phyloP scores from a whole-genome alignment of 768 basidiomycete genomes.

The Kwoniella dejecticola region DNA sequence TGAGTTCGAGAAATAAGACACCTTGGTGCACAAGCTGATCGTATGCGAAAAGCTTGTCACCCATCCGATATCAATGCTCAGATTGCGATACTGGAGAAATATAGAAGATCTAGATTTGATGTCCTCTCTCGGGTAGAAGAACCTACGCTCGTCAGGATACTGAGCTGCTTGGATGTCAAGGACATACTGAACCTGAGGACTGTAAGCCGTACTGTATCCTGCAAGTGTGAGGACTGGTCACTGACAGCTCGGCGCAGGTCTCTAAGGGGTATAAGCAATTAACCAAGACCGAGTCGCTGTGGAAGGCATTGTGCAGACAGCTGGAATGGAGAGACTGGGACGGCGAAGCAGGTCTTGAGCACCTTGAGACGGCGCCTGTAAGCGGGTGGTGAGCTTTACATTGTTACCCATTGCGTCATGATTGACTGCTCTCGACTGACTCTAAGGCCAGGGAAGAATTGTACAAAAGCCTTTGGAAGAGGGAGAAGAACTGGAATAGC shows the following conservation, averaged over 20 bases:
- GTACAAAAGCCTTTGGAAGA: constrained; percentile 78
- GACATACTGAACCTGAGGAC: constrained; percentile 66
- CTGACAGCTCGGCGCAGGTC: constrained; percentile 40
- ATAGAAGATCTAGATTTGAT: constrained; percentile 78
- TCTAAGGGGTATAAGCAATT: constrained; percentile 60
- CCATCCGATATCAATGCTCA: constrained; percentile 84
- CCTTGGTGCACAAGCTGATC: background rate
- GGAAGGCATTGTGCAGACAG: constrained; percentile 73
- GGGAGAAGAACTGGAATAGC: constrained; percentile 78
- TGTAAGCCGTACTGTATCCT: constrained; percentile 34
- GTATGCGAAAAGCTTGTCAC: constrained; percentile 62
- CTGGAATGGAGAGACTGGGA: constrained; percentile 63
- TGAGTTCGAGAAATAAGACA: constrained; percentile 14
- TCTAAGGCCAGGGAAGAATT: constrained; percentile 62
- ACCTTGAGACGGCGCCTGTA: background rate
- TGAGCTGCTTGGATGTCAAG: constrained; percentile 64
- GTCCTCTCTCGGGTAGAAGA: constrained; percentile 72
- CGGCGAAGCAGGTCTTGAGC: constrained; percentile 1
- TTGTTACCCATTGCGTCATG: too few relatives aligned
- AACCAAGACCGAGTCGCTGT: constrained; percentile 69
- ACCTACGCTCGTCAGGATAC: constrained; percentile 66
- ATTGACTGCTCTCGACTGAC: constrained; percentile 1
- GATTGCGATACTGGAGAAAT: constrained; percentile 80
- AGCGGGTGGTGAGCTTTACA: constrained; percentile 69
- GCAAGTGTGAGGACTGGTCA: background rate